phyloP scores from a whole-genome alignment of 108 stramenopile species.

The Pseudonitzschia multiseries region DNA sequence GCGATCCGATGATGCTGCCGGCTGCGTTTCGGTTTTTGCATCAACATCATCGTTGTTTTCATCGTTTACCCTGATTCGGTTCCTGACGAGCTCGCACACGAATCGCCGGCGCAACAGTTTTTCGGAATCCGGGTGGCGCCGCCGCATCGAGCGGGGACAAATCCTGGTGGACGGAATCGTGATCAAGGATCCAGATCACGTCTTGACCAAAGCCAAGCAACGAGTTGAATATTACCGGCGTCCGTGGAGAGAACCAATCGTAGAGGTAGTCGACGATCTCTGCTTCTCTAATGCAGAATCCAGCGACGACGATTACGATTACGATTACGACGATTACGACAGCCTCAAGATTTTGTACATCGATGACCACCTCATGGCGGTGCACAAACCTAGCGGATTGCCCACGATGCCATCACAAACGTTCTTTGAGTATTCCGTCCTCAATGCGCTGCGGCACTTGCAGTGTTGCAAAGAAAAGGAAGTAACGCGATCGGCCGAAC shows the following conservation, averaged over 20 bases:
- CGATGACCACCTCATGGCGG: conserved; percentile 6
- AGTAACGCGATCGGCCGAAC: not conserved
- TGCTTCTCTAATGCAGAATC: not conserved
- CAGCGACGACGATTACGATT: not conserved
- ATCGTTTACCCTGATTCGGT: not conserved
- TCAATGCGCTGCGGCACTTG: not conserved
- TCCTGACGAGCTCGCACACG: not conserved
- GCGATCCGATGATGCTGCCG: not conserved
- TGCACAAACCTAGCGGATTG: conserved; percentile 9
- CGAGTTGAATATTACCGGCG: not conserved
- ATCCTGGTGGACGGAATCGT: not conserved
- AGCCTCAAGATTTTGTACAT: conserved; percentile 8
- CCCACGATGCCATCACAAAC: conserved; percentile 14
- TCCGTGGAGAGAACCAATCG: not conserved
- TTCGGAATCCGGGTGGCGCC: conserved; percentile 10
- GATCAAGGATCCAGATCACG: not conserved
- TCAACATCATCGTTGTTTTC: too few relatives aligned
- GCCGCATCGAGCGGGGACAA: conserved; percentile 6
- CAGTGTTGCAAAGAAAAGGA: not conserved
- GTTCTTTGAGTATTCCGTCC: conserved; percentile 8
- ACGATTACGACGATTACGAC: too few relatives aligned
- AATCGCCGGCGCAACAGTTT: not conserved
- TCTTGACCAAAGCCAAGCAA: conserved; percentile 1
- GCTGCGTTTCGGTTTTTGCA: not conserved
- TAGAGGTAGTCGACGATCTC: not conserved